Conservation (phyloP, 371 early-diverging fungal genomes). For the Mucor plumbeus region DNA sequence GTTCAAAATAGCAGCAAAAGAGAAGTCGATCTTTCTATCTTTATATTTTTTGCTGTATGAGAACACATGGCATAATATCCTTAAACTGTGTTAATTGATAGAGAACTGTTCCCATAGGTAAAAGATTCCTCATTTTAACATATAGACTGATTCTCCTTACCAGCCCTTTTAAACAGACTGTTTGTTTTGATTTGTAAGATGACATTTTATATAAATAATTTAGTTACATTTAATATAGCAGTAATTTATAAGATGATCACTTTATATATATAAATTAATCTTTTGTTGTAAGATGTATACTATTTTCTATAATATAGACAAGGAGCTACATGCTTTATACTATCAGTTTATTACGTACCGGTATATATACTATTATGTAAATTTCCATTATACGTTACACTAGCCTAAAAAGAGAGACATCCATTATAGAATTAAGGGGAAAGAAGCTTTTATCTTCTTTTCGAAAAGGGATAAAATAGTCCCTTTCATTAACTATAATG, state of each 20-base stretch:
- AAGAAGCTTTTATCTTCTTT: not conserved
- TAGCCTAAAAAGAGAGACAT: slow-evolving; percentile 6
- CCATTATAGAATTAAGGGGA: slow-evolving; percentile 2
- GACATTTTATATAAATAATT: slow-evolving; percentile 10
- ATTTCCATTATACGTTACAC: slow-evolving; percentile 10
- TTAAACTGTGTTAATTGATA: slow-evolving; percentile 5
- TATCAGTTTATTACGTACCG: not conserved
- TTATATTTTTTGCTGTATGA: not conserved
- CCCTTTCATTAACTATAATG: slow-evolving; percentile 24
- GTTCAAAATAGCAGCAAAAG: too few relatives aligned
- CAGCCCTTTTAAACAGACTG: not conserved
- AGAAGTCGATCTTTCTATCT: not conserved
- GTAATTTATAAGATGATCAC: slow-evolving; percentile 1
- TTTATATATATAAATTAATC: not conserved
- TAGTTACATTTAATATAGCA: slow-evolving; percentile 10
- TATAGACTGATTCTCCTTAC: not conserved
- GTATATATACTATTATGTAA: not conserved
- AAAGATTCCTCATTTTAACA: slow-evolving; percentile 5
- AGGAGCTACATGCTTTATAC: not conserved
- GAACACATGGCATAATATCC: slow-evolving; percentile 7
- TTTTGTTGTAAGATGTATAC: not conserved
- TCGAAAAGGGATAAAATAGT: slow-evolving; percentile 9
- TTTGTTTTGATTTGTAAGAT: slow-evolving; percentile 15
- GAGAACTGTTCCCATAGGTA: not conserved
- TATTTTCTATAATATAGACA: not conserved